Percentiles rank a stretch among this genome's conserved stretches.
Evolutionary conservation across 2,329 filamentous ascomycete species (phyloP).

Genomic region (Paecilomyces variotii): DNA sequence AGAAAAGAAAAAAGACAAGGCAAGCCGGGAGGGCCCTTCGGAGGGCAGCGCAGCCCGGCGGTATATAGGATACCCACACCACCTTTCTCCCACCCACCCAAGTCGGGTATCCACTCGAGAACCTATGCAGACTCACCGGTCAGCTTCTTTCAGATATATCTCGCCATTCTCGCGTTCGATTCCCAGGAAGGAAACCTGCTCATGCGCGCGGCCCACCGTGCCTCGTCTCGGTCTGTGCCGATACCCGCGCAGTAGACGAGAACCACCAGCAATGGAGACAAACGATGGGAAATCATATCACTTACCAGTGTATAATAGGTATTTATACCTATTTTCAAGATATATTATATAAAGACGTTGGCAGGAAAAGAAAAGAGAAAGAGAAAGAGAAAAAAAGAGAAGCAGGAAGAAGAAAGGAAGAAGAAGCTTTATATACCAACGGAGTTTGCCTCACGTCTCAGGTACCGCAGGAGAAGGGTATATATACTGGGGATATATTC

Average conservation of each 20-base stretch:
- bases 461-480: background rate
- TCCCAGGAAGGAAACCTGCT: no score
- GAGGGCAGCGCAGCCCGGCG: background rate
- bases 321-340: background rate
- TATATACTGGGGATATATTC: background rate
- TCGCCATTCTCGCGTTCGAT: background rate
- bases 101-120: no score
- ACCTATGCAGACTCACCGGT: background rate
- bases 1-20: background rate
- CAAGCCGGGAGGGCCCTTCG: background rate
- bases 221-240: no score
- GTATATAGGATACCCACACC: background rate
- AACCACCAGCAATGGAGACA: background rate
- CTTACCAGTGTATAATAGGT: background rate
- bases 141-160: background rate
- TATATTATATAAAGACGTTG: background rate
- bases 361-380: background rate
- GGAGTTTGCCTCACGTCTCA: background rate
- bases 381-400: background rate
- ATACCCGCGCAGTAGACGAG: no score
- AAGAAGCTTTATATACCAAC: background rate
- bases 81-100: background rate
- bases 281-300: background rate
- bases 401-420: background rate
- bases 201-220: no score